Percentiles rank a stretch among this genome's conserved stretches.
Conservation (phyloP, 2,329 filamentous ascomycete species). For the Fusarium secorum region DNA sequence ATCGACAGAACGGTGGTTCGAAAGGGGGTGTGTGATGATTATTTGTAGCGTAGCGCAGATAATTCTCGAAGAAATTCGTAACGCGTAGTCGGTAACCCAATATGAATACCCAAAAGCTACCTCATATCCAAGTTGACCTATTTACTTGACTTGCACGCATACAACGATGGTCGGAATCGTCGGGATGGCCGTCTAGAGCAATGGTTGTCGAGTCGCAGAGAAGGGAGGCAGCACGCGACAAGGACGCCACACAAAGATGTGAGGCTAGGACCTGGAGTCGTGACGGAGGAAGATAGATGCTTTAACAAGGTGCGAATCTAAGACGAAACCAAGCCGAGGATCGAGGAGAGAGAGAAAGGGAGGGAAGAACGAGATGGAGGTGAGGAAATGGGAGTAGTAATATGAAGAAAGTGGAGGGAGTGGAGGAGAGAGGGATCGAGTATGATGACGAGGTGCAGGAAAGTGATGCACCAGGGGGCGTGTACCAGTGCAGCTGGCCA, state of each 20-base stretch:
- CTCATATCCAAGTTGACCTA: conserved; percentile 46
- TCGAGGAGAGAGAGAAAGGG: conserved; percentile 23
- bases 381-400: conserved; percentile 38
- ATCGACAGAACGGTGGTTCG: conserved; percentile 4
- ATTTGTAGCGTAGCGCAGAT: conserved; percentile 10
- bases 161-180: conserved; percentile 29
- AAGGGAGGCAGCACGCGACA: conserved; percentile 40
- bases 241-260: conserved; percentile 35
- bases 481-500: conserved; percentile 30
- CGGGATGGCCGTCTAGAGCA: conserved; percentile 33
- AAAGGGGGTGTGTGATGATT: conserved; percentile 7
- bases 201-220: conserved; percentile 36
- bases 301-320: conserved; percentile 31
- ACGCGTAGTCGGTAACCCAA: conserved; percentile 37
- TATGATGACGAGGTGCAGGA: conserved; percentile 44
- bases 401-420: conserved; percentile 36
- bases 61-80: conserved; percentile 25
- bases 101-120: conserved; percentile 49
- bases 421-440: conserved; percentile 39
- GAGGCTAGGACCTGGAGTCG: conserved; percentile 26
- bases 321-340: conserved; percentile 36
- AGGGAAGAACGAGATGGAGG: conserved; percentile 26
- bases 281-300: conserved; percentile 22
- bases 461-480: conserved; percentile 24
- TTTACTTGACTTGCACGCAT: conserved; percentile 35